Conservation (phyloP, 2,329 filamentous ascomycete species). For the Colletotrichum destructivum region DNA sequence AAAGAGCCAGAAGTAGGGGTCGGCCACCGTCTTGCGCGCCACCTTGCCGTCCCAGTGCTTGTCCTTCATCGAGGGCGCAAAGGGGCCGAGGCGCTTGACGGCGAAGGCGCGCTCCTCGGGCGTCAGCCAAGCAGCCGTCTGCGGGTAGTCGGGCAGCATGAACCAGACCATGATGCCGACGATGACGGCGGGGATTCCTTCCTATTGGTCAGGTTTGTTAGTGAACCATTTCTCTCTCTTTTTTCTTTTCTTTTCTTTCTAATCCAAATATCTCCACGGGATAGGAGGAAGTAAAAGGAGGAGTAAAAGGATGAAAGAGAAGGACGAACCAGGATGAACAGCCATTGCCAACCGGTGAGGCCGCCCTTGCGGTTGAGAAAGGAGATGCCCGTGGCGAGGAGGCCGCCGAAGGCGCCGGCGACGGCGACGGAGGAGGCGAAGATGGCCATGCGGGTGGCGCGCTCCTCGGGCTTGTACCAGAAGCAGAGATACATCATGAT, state of each 20-base stretch:
- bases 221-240: too few species aligned
- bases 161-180: slow-evolving; percentile 51
- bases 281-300: too few species aligned
- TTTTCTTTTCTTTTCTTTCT: too few species aligned
- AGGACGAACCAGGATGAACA: slow-evolving; percentile 68
- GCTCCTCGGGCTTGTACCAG: slow-evolving; percentile 74
- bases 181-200: slow-evolving; percentile 51
- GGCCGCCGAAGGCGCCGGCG: slow-evolving; percentile 73
- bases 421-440: slow-evolving; percentile 73
- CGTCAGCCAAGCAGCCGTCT: slow-evolving; percentile 52
- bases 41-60: slow-evolving; percentile 53
- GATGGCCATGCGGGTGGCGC: slow-evolving; percentile 71
- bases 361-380: slow-evolving; percentile 62
- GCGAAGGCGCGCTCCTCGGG: slow-evolving; percentile 52
- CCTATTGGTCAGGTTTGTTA: slow-evolving; percentile 33
- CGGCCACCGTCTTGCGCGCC: slow-evolving; percentile 51
- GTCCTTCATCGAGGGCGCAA: slow-evolving; percentile 52
- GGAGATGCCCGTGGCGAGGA: slow-evolving; percentile 68
- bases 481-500: slow-evolving; percentile 72
- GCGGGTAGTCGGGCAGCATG: slow-evolving; percentile 53
- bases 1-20: slow-evolving; percentile 54
- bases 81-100: slow-evolving; percentile 53
- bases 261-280: too few species aligned
- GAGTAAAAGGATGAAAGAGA: slow-evolving; percentile 57
- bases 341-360: slow-evolving; percentile 72